phyloP scores from a whole-genome alignment of 2,329 filamentous ascomycete species.

The Fusarium redolens region DNA sequence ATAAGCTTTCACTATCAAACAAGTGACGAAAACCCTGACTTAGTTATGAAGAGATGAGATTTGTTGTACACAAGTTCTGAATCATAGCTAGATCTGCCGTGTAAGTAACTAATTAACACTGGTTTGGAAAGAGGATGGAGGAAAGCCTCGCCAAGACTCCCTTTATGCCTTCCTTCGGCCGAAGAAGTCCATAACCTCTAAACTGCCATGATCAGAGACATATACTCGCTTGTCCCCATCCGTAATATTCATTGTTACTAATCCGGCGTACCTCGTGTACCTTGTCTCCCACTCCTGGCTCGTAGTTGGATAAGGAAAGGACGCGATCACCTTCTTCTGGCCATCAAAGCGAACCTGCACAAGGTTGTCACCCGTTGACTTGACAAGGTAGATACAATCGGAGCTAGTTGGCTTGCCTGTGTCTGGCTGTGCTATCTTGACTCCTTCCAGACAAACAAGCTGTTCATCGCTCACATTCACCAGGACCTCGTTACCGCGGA shows the following conservation, averaged over 20 bases:
- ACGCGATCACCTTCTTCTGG: neutral
- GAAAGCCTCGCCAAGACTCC: rapidly evolving
- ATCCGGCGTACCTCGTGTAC: neutral
- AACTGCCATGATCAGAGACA: neutral
- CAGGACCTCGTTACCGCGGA: neutral
- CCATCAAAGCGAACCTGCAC: neutral
- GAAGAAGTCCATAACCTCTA: neutral
- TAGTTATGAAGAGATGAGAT: too few species aligned
- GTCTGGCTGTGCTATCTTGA: neutral
- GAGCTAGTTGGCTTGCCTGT: neutral
- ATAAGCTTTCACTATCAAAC: neutral
- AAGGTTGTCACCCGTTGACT: neutral
- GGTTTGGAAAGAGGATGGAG: neutral
- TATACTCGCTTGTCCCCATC: neutral
- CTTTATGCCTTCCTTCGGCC: neutral
- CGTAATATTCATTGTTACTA: neutral
- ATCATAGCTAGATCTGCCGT: rapidly evolving
- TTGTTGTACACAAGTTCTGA: neutral
- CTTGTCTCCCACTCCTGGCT: neutral
- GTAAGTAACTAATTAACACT: rapidly evolving
- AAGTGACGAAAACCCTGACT: rapidly evolving
- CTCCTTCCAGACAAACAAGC: neutral
- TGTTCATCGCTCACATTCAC: neutral
- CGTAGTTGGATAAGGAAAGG: neutral
- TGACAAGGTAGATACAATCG: neutral